Percentiles rank a stretch among this genome's conserved stretches.
phyloP scores from a whole-genome alignment of 1,139 yeast species.

The Suhomyces ambrosiae region DNA sequence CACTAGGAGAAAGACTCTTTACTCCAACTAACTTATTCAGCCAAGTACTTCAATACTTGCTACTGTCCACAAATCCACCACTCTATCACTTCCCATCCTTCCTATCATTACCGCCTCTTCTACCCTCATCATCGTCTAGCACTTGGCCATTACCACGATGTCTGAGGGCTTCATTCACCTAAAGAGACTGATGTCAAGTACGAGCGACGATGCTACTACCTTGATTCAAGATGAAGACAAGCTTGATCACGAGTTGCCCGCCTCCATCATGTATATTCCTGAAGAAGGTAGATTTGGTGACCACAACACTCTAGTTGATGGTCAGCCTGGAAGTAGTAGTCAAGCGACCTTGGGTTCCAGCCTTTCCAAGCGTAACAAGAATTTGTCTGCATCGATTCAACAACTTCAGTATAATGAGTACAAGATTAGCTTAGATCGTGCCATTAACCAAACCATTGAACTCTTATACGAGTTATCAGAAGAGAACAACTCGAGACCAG shows the following conservation, averaged over 20 bases:
- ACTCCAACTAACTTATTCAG: too few species aligned
- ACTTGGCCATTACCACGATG: conserved; percentile 7
- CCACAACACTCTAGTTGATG: conserved; percentile 33
- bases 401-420: conserved; percentile 73
- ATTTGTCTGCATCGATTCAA: conserved; percentile 52
- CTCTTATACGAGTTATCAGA: conserved; percentile 55
- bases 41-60: too few species aligned
- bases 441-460: conserved; percentile 58
- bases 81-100: too few species aligned
- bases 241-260: conserved; percentile 22
- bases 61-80: too few species aligned
- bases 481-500: conserved; percentile 62
- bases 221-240: conserved; percentile 11
- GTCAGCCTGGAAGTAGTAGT: conserved; percentile 21
- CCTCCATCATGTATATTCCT: conserved; percentile 37
- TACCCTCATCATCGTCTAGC: not conserved
- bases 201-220: conserved; percentile 12
- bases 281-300: conserved; percentile 33
- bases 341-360: conserved; percentile 7
- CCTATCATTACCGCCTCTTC: not conserved
- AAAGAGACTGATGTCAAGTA: conserved; percentile 10
- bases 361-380: conserved; percentile 15
- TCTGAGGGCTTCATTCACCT: conserved; percentile 15
- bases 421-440: conserved; percentile 60
- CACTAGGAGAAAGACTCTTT: too few species aligned